Conservation (phyloP, 306 rosid species). For the Prunus dulcis region DNA sequence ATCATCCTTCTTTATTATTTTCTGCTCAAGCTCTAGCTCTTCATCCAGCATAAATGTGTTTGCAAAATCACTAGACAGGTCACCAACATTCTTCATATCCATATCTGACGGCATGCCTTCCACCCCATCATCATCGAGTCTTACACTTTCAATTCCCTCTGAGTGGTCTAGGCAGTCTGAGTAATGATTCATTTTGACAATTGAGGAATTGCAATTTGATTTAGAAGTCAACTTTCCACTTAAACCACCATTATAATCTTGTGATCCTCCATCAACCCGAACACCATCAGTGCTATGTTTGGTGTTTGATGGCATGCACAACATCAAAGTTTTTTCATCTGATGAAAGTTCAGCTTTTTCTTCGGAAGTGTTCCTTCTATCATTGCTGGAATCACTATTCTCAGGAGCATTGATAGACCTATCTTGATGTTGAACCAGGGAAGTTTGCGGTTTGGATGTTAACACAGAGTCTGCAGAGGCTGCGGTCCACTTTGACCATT, state of each 20-base stretch:
- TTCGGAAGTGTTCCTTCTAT: constrained; percentile 29
- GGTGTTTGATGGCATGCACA: constrained; percentile 13
- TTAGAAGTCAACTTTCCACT: constrained; percentile 20
- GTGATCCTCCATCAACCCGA: constrained; percentile 28
- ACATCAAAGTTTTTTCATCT: constrained; percentile 20
- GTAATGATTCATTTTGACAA: constrained; percentile 20
- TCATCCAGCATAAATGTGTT: constrained; percentile 94
- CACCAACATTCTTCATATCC: constrained; percentile 42
- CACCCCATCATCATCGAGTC: constrained; percentile 29
- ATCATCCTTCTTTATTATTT: constrained; percentile 45
- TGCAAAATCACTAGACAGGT: constrained; percentile 66
- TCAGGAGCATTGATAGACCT: constrained; percentile 29
- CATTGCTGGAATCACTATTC: constrained; percentile 32
- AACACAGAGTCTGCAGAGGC: constrained; percentile 43
- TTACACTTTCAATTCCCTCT: constrained; percentile 26
- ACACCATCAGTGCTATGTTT: constrained; percentile 28
- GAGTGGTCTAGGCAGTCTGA: constrained; percentile 21
- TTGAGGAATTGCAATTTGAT: constrained; percentile 21
- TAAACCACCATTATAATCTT: constrained; percentile 11
- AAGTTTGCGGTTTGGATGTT: constrained; percentile 31
- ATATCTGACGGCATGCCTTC: constrained; percentile 33
- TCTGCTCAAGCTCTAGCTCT: constrained; percentile 87
- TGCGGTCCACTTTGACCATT: constrained; percentile 79
- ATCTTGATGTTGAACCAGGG: constrained; percentile 32
- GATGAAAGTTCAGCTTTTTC: constrained; percentile 33